Conservation (phyloP, 805 yeast species). For the Nematodospora valgi region DNA sequence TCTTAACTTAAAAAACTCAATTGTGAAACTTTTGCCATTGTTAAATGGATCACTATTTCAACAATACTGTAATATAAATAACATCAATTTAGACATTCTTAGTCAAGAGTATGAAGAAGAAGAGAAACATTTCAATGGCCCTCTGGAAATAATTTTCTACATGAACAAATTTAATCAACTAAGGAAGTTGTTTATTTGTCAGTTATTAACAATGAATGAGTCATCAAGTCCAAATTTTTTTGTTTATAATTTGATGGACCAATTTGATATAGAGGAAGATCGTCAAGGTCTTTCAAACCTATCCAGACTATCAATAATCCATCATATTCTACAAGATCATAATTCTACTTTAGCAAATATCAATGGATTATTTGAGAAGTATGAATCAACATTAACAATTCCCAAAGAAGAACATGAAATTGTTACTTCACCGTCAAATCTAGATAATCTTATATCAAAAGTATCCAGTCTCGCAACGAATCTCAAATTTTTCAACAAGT, state of each 20-base stretch:
- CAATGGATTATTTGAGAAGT: conserved; percentile 23
- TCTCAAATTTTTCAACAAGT: conserved; percentile 35
- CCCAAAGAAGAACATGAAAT: conserved; percentile 14
- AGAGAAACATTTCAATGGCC: conserved; percentile 6
- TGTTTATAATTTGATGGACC: conserved; percentile 24
- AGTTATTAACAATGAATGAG: conserved; percentile 35
- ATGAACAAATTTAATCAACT: conserved; percentile 30
- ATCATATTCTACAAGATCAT: conserved; percentile 20
- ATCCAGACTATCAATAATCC: conserved; percentile 8
- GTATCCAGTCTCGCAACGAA: conserved; percentile 31
- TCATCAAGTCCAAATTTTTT: conserved; percentile 26
- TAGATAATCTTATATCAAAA: conserved; percentile 27
- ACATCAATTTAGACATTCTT: conserved; percentile 21
- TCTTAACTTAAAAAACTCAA: conserved; percentile 25
- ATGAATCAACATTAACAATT: conserved; percentile 13
- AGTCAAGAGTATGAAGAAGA: conserved; percentile 10
- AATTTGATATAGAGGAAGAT: conserved; percentile 7
- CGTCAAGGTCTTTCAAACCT: neutral
- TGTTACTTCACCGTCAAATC: conserved; percentile 12
- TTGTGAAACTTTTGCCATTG: conserved; percentile 26
- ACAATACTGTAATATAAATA: conserved; percentile 37
- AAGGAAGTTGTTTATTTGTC: conserved; percentile 36
- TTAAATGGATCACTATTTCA: conserved; percentile 37
- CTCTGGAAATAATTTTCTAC: conserved; percentile 6
- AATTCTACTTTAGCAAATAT: conserved; percentile 21